phyloP scores from a whole-genome alignment of 306 rosid species.

The Cucurbita maxima region DNA sequence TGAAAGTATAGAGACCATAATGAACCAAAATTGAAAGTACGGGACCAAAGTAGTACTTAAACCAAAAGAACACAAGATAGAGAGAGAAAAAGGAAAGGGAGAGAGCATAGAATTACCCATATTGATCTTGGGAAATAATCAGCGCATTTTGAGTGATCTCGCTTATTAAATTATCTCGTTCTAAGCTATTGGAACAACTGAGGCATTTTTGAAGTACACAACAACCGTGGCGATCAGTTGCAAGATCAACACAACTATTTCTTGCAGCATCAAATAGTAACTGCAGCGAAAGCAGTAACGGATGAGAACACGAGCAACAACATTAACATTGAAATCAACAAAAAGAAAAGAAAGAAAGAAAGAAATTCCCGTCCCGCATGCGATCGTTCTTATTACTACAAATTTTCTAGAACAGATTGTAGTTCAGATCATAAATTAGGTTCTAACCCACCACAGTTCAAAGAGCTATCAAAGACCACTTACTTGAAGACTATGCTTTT shows the following conservation, averaged over 20 bases:
- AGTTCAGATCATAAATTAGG: too few relatives aligned
- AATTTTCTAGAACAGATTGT: too few relatives aligned
- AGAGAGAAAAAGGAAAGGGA: background rate
- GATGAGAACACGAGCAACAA: background rate
- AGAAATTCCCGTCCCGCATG: background rate
- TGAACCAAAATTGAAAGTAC: background rate
- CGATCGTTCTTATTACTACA: background rate
- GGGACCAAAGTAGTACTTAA: background rate
- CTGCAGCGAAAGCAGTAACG: constrained; percentile 17
- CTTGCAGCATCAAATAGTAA: constrained; percentile 38
- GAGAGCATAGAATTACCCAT: constrained; percentile 24
- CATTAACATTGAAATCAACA: background rate
- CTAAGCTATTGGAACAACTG: constrained; percentile 21
- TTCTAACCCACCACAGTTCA: too few relatives aligned
- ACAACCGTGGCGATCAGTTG: constrained; percentile 46
- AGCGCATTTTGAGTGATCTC: constrained; percentile 33
- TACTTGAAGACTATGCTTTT: background rate
- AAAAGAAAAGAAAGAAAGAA: too few relatives aligned
- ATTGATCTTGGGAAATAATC: constrained; percentile 40
- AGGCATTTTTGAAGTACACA: constrained; percentile 52
- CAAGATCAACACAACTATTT: constrained; percentile 36
- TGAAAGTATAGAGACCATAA: background rate
- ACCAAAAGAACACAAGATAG: background rate
- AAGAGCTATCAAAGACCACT: background rate
- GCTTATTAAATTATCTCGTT: constrained; percentile 16